Evolutionary conservation across 257 asterid genomes (phyloP), one percentile per base, ranked within the genome.

Genomic region (Przewalskia tangutica): DNA sequence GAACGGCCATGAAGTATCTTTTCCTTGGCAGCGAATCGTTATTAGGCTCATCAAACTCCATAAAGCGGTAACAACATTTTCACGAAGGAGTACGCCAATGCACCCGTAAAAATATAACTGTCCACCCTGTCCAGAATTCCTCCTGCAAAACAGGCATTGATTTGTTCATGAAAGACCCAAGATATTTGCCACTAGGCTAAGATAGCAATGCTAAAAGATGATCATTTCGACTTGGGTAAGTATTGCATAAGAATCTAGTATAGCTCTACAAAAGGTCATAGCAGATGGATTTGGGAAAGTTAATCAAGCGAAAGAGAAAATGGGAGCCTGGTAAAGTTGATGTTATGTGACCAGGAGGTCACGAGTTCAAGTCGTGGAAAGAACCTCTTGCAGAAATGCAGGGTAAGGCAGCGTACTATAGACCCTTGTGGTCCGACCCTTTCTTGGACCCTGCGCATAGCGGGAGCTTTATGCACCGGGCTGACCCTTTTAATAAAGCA

Each of bases 81-180:
- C 75, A 96, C 97, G 77, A 96, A 96, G 38, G 99, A 92, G 89
- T 94, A 90, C 70, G 97, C 93, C 84, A 94, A 84, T 66, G 98
- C 98, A 48, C 98, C 99, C 0, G 98, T 93, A 81, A 94, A 96
- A 54, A 93, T 88, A 88, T 94, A 96, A 93, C 99, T 96, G 89
- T 96, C 99, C 38, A 86, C 91, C 81, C 99, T 89, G 83, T 94
- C 99, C 54, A 96, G 92, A 85, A 96, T 85, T 82, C 99, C 99
- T 83, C 98, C 98, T 96, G 93, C 86, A 80, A 56, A 63, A 27
- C 55, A 80, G 48, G 34, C 12, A 76, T 55, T 12, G 16, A 44
- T 50, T 79, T 53, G 17, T 51, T 73, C 59, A 71, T 44, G 78
- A 46, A 71, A 71, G 18, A 71, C 59, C 58, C 42, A 50, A 50